Base-by-base conservation (phyloP, 805 yeast genomes). In the Huiozyma naganishii region DNA sequence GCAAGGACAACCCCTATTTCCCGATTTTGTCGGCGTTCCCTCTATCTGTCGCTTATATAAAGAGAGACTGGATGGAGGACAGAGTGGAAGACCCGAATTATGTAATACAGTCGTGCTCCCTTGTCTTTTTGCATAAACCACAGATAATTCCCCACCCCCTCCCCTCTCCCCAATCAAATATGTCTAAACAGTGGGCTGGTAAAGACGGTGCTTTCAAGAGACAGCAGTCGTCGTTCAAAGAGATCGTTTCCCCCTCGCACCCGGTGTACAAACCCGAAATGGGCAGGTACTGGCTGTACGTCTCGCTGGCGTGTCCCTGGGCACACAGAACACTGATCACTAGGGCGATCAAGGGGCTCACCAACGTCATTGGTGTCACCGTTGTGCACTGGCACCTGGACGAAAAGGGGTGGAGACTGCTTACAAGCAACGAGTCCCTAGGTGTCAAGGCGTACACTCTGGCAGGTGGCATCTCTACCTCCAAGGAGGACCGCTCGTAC, bases 321-420 rank as follows among this genome's bases (percentile, higher is more conserved):
- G 97, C 97, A 1, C 95, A 86, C 58, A 73, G 97, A 49, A 77
- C 89, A 0, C 69, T 89, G 46, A 80, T 87, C 42, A 71, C 80
- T 3, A 67, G 96, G 43, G 64, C 73, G 9, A 68, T 90, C 49
- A 87, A 88, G 67, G 95, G 95, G 1, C 62, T 83, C 41, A 65
- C 71, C 1, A 66, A 75, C 1, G 63, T 80, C 8, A 77, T 82
- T 48, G 75, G 78, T 3, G 70, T 80, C 30, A 77, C 89, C 17
- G 87, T 86, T 35, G 97, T 90, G 9, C 94, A 88, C 62, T 88
- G 96, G 90, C 80, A 78, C 55, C 74, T 90, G 82, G 95, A 83
- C 51, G 73, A 69, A 10, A 71, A 82, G 46, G 97, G 97, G 4
- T 90, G 98, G 98, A 75, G 86, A 58, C 85, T 92, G 9, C 32